Percentiles rank a stretch among this genome's conserved stretches.
Conservation (phyloP, 2,329 filamentous ascomycete genomes). For the Verticillium tricorpus region DNA sequence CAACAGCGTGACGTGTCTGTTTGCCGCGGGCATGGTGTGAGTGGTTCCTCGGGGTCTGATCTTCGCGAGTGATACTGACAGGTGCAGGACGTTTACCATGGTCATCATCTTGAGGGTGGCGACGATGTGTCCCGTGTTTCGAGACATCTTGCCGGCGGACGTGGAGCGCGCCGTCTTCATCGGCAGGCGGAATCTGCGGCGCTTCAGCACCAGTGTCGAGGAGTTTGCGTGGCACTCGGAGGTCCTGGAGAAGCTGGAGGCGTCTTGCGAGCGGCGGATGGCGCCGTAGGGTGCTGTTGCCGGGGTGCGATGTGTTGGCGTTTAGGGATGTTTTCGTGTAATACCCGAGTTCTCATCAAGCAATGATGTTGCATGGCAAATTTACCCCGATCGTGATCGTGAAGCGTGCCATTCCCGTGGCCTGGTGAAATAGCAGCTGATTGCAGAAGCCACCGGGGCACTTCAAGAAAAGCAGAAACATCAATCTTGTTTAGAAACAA, state of each 20-base stretch:
- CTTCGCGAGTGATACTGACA: background rate
- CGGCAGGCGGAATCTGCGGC: conserved; percentile 14
- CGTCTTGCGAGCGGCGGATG: conserved; percentile 4
- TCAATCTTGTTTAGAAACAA: too few species aligned
- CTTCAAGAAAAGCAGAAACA: too few species aligned
- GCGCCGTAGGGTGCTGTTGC: background rate
- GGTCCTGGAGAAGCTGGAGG: conserved; percentile 14
- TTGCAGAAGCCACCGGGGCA: too few species aligned
- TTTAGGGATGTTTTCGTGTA: background rate
- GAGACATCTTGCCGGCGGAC: conserved; percentile 11
- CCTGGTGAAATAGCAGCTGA: too few species aligned
- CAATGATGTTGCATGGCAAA: too few species aligned
- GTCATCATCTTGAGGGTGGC: conserved; percentile 18
- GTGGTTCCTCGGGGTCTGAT: background rate
- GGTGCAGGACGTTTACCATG: conserved; percentile 20
- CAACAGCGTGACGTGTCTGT: conserved; percentile 21
- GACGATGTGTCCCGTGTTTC: conserved; percentile 11
- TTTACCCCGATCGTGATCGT: too few species aligned
- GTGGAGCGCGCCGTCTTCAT: conserved; percentile 13
- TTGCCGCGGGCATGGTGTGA: conserved; percentile 25
- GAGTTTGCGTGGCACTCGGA: conserved; percentile 18
- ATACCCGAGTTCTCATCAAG: background rate
- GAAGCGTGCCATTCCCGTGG: too few species aligned
- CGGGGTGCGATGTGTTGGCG: too few species aligned
- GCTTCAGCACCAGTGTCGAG: conserved; percentile 15